Evolutionary conservation across 2,329 filamentous ascomycete genomes (phyloP).

Genomic region (Claviceps cyperi): DNA sequence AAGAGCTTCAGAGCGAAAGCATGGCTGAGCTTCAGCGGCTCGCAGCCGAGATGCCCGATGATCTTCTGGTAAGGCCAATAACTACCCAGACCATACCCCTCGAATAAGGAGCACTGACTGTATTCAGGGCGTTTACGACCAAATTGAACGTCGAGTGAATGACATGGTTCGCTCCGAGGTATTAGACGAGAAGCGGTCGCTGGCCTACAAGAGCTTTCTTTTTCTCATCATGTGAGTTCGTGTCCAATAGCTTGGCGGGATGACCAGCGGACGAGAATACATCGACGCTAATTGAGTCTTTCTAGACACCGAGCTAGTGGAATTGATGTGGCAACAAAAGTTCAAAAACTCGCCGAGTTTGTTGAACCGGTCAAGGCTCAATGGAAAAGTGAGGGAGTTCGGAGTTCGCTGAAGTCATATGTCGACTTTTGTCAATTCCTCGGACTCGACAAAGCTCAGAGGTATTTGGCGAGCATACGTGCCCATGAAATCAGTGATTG

Average conservation of each 20-base stretch:
- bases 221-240: constrained; percentile 70
- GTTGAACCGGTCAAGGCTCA: constrained; percentile 66
- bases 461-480: constrained; percentile 58
- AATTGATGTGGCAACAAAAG: constrained; percentile 55
- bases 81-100: background rate
- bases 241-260: background rate
- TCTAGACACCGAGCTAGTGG: constrained; percentile 63
- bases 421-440: constrained; percentile 66
- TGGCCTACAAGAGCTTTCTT: constrained; percentile 78
- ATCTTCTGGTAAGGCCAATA: constrained; percentile 49
- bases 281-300: background rate
- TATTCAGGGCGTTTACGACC: constrained; percentile 61
- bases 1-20: constrained; percentile 72
- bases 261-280: background rate
- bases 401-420: constrained; percentile 57
- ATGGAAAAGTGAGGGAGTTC: constrained; percentile 62
- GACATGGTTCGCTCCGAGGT: constrained; percentile 61
- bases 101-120: background rate
- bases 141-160: constrained; percentile 69
- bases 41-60: constrained; percentile 80
- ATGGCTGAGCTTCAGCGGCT: constrained; percentile 80
- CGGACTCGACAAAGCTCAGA: constrained; percentile 64
- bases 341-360: constrained; percentile 60
- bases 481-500: constrained; percentile 72
- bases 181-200: constrained; percentile 67